A percentile compares a stretch with the other conserved stretches of the same genome.
phyloP scores from a whole-genome alignment of 495 filamentous ascomycete species.

The Jackrogersella minutella region DNA sequence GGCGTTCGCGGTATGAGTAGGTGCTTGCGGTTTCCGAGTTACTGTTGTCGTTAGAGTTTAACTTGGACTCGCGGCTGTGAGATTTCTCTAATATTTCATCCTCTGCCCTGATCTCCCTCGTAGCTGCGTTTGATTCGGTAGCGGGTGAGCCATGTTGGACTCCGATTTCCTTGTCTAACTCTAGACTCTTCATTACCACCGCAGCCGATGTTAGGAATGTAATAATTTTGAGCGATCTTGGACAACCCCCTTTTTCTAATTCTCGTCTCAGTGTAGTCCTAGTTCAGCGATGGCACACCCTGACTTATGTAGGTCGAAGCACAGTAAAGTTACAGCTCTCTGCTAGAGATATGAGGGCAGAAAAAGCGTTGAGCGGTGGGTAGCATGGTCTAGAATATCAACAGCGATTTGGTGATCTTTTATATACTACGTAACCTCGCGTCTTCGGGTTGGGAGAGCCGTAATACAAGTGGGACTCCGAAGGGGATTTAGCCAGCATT shows the following conservation, averaged over 20 bases:
- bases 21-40: conserved; percentile 15
- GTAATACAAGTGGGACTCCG: background rate
- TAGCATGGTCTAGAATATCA: background rate
- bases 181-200: conserved; percentile 11
- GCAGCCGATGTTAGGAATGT: background rate
- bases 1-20: background rate
- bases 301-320: no score
- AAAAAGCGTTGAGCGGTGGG: background rate
- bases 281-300: no score
- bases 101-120: background rate
- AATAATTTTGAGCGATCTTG: background rate
- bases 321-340: background rate
- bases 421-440: conserved; percentile 4
- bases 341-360: background rate
- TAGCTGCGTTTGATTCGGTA: background rate
- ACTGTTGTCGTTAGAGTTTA: conserved; percentile 6
- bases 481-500: conserved; percentile 5
- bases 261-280: background rate
- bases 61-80: background rate
- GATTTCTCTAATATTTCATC: conserved; percentile 17
- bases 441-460: background rate
- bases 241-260: background rate
- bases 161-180: conserved; percentile 14
- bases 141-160: background rate
- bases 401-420: background rate